A percentile compares a stretch with the other conserved stretches of the same genome.
Conservation (phyloP, 73 alveolate species). For the Uronychia binucleata region DNA sequence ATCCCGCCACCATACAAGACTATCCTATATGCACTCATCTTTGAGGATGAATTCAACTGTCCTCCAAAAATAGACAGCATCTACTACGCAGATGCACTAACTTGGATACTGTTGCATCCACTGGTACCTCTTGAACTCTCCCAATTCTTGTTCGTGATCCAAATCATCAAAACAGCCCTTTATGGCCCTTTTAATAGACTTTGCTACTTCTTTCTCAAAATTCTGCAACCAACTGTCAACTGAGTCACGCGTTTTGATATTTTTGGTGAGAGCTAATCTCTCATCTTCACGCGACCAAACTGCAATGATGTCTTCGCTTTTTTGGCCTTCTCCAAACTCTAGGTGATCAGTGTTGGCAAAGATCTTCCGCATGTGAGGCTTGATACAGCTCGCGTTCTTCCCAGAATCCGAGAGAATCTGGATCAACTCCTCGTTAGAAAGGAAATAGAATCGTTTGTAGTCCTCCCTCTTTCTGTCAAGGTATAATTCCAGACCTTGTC, state of each 20-base stretch:
- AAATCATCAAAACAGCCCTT: slow-evolving; percentile 78
- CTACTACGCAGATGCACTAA: slow-evolving; percentile 80
- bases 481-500: slow-evolving; percentile 91
- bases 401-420: slow-evolving; percentile 62
- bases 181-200: slow-evolving; percentile 76
- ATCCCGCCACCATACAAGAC: slow-evolving; percentile 63
- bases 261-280: slow-evolving; percentile 74
- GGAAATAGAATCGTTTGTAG: slow-evolving; percentile 78
- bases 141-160: slow-evolving; percentile 64
- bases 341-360: slow-evolving; percentile 91
- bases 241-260: slow-evolving; percentile 85
- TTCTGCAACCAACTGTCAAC: slow-evolving; percentile 96
- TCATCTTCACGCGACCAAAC: slow-evolving; percentile 96
- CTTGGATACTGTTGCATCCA: slow-evolving; percentile 83
- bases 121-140: slow-evolving; percentile 71
- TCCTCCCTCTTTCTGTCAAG: slow-evolving; percentile 72
- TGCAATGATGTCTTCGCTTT: slow-evolving; percentile 86
- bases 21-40: slow-evolving; percentile 82
- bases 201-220: slow-evolving; percentile 85
- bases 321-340: slow-evolving; percentile 71
- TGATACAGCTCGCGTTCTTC: slow-evolving; percentile 88
- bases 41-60: slow-evolving; percentile 79
- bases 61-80: slow-evolving; percentile 82
- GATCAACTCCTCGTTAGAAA: slow-evolving; percentile 88
- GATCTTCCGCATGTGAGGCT: slow-evolving; percentile 94